These are phyloP conservation scores for Pichia sp. DNA, from an alignment of 1,139 yeast genomes.

Conservation along the genomic window DNA sequence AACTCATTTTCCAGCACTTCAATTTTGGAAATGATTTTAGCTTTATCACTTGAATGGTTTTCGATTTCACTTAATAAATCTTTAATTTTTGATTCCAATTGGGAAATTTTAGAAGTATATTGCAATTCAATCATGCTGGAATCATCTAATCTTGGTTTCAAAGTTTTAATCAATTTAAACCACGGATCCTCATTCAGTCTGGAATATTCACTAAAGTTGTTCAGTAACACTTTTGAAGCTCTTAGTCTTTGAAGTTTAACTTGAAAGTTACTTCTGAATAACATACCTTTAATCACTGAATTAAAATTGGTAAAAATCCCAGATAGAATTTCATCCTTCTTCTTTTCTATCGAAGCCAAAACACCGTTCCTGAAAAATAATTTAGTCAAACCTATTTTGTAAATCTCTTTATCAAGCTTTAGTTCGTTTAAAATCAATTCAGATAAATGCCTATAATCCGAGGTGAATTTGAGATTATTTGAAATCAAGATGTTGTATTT, in stretches of 20 bases:
- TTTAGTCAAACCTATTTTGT: constrained; percentile 77
- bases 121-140: constrained; percentile 30
- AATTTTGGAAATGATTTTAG: constrained; percentile 10
- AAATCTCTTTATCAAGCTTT: constrained; percentile 53
- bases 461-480: constrained; percentile 24
- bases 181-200: constrained; percentile 60
- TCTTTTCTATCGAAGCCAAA: constrained; percentile 74
- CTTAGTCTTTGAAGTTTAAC: constrained; percentile 50
- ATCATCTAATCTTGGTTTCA: constrained; percentile 65
- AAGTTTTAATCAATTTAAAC: constrained; percentile 64
- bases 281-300: constrained; percentile 56
- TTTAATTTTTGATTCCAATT: constrained; percentile 35
- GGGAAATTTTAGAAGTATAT: constrained; percentile 44
- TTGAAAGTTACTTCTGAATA: constrained; percentile 46
- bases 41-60: neutral
- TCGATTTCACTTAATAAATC: constrained; percentile 5
- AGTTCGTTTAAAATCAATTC: constrained; percentile 57
- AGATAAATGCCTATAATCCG: constrained; percentile 55
- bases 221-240: constrained; percentile 63
- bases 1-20: constrained; percentile 24
- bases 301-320: constrained; percentile 55
- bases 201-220: constrained; percentile 50
- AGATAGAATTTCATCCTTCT: constrained; percentile 60
- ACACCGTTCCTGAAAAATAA: constrained; percentile 93
- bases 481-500: constrained; percentile 58